phyloP scores from a whole-genome alignment of 2,329 filamentous ascomycete genomes.

The Diplodia intermedia region DNA sequence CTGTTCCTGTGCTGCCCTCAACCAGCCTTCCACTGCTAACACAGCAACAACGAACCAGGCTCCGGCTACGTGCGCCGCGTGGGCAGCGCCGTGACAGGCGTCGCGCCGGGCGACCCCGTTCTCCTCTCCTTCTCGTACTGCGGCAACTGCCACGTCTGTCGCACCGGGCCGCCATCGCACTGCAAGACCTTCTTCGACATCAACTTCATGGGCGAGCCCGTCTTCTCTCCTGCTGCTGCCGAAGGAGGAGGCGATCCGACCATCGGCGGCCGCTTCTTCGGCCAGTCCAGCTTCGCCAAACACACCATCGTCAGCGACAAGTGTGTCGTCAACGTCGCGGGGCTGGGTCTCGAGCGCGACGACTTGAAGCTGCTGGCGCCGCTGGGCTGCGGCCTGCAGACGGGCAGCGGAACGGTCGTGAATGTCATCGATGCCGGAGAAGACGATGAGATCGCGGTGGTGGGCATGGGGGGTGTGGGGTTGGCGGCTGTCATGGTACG shows the following conservation, averaged over 20 bases:
- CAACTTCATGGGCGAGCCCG: slow-evolving; percentile 31
- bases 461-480: slow-evolving; percentile 57
- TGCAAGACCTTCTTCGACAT: slow-evolving; percentile 26
- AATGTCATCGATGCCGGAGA: slow-evolving; percentile 45
- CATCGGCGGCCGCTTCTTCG: slow-evolving; percentile 56
- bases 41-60: slow-evolving; percentile 13
- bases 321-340: slow-evolving; percentile 52
- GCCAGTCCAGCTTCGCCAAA: slow-evolving; percentile 55
- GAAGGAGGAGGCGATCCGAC: not conserved
- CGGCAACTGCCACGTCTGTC: slow-evolving; percentile 28
- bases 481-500: slow-evolving; percentile 52
- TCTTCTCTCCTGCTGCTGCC: not conserved
- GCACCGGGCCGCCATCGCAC: slow-evolving; percentile 29
- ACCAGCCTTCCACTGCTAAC: not conserved
- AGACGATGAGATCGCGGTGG: slow-evolving; percentile 50
- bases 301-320: slow-evolving; percentile 50
- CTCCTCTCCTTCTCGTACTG: slow-evolving; percentile 41
- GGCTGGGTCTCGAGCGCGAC: slow-evolving; percentile 46
- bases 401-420: slow-evolving; percentile 50
- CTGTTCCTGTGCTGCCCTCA: not conserved
- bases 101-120: slow-evolving; percentile 54
- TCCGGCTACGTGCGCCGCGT: slow-evolving; percentile 55
- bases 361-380: slow-evolving; percentile 53
- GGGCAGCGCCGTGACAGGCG: slow-evolving; percentile 49
- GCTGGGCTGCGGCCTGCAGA: slow-evolving; percentile 57